Conservation (phyloP, 1,139 yeast genomes). For the Meyerozyma smithsonii region DNA sequence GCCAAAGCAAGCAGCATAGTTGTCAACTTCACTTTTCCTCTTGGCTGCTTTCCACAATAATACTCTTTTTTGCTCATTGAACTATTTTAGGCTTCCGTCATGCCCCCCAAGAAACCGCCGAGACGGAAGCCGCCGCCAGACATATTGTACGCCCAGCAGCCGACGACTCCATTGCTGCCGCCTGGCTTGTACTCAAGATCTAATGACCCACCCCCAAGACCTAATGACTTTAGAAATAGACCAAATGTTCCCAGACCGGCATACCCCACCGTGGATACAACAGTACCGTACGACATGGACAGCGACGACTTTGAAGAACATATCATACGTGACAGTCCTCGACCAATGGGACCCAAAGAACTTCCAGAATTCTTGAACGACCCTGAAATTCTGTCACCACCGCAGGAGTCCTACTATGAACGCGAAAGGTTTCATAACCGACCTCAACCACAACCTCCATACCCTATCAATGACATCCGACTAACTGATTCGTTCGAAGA, state of each 20-base stretch:
- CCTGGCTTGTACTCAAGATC: neutral
- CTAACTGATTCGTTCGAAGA: neutral
- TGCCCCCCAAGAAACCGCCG: conserved; percentile 3
- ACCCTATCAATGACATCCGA: neutral
- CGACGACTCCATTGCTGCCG: neutral
- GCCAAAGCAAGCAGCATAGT: no score
- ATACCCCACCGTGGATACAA: neutral
- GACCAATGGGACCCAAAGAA: conserved; percentile 41
- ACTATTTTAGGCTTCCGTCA: conserved; percentile 4
- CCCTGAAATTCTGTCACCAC: neutral
- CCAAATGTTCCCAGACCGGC: neutral
- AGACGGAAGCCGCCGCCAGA: conserved; percentile 4
- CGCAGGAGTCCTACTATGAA: neutral
- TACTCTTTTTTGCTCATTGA: neutral
- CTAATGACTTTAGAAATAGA: neutral
- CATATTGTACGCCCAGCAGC: neutral
- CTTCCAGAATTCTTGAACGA: conserved; percentile 17
- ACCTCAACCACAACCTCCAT: neutral
- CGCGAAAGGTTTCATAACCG: no score
- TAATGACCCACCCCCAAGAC: neutral
- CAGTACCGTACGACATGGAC: neutral
- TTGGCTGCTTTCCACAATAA: neutral
- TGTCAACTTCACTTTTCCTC: neutral
- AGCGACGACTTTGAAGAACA: neutral
- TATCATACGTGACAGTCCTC: conserved; percentile 25